phyloP scores from a whole-genome alignment of 192 early-diverging fungal species.

The Coemansia sp. region DNA sequence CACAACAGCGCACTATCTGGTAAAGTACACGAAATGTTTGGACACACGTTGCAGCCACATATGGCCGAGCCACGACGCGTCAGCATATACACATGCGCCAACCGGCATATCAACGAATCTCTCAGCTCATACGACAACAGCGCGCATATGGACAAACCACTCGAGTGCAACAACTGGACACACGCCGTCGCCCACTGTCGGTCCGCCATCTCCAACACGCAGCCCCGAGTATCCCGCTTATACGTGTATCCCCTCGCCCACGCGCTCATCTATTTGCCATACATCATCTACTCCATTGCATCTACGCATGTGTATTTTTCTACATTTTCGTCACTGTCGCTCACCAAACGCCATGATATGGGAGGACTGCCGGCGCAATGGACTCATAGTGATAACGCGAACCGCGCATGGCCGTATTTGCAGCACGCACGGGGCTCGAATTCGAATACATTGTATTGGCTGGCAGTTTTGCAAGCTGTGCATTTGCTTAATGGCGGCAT shows the following conservation, averaged over 20 bases:
- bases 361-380: conserved; percentile 30
- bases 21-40: conserved; percentile 22
- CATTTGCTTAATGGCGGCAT: conserved; percentile 40
- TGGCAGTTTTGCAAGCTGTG: conserved; percentile 36
- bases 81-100: conserved; percentile 23
- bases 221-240: conserved; percentile 25
- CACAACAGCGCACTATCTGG: background rate
- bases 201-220: background rate
- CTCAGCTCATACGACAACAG: background rate
- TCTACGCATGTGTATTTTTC: conserved; percentile 40
- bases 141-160: background rate
- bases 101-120: background rate
- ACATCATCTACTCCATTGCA: conserved; percentile 22
- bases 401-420: conserved; percentile 41
- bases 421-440: background rate
- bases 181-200: no score
- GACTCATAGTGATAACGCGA: conserved; percentile 29
- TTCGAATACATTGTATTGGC: conserved; percentile 15
- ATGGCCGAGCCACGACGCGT: conserved; percentile 9
- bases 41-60: background rate
- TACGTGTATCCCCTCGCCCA: conserved; percentile 51
- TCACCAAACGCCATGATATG: conserved; percentile 13
- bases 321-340: conserved; percentile 4
- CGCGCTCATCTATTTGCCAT: conserved; percentile 33
- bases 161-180: background rate